Conservation (phyloP, 495 filamentous ascomycete species). For the Oidiodendron maius region DNA sequence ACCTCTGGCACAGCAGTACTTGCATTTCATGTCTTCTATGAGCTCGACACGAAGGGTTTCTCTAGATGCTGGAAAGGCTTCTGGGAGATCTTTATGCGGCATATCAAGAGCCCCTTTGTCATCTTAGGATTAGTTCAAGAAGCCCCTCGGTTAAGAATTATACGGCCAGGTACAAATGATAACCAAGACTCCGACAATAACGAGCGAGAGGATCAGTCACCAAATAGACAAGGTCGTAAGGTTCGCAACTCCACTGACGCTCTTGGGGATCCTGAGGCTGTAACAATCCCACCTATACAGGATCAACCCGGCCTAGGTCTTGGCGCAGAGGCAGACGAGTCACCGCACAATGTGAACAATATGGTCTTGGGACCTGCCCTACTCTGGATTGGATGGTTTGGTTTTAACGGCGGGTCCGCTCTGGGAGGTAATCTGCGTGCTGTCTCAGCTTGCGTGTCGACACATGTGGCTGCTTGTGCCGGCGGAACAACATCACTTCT, state of each 20-base stretch:
- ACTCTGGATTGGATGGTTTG: slow-evolving; percentile 99
- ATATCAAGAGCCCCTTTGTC: no score
- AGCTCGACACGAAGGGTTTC: no score
- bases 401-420: slow-evolving; percentile 93
- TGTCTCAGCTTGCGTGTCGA: slow-evolving; percentile 65
- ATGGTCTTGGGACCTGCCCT: slow-evolving; percentile 96
- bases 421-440: slow-evolving; percentile 82
- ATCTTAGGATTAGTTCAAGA: no score
- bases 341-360: slow-evolving; percentile 94
- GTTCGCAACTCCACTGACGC: no score
- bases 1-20: slow-evolving; percentile 83
- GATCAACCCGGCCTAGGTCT: no score
- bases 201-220: no score
- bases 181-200: slow-evolving; percentile 40
- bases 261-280: no score
- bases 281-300: no score
- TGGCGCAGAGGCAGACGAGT: no score
- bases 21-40: slow-evolving; percentile 70
- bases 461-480: slow-evolving; percentile 69
- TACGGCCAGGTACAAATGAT: slow-evolving; percentile 29
- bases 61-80: slow-evolving; percentile 83
- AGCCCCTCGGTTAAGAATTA: no score
- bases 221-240: no score
- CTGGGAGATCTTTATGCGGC: no score
- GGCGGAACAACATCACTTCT: slow-evolving; percentile 94